Evolutionary conservation across 352 stramenopile species (phyloP).

Genomic region (Phytophthora constricta): DNA sequence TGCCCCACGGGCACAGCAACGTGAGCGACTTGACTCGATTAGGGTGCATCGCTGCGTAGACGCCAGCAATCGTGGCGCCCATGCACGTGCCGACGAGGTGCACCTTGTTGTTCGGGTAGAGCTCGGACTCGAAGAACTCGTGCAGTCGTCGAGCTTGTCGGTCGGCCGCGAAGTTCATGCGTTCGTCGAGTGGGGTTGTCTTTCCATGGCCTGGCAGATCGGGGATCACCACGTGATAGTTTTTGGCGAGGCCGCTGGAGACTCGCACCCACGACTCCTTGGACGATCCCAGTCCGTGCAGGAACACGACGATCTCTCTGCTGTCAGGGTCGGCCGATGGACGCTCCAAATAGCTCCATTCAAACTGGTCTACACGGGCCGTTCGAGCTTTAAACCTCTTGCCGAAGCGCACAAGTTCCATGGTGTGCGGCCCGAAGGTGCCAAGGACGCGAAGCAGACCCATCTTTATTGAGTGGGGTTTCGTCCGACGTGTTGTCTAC

Average conservation of each 20-base stretch:
- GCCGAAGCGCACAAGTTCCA: slow-evolving; percentile 55
- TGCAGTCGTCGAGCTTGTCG: slow-evolving; percentile 61
- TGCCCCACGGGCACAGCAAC: slow-evolving; percentile 69
- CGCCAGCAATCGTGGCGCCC: slow-evolving; percentile 69
- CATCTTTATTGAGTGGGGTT: slow-evolving; percentile 10
- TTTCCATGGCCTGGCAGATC: slow-evolving; percentile 69
- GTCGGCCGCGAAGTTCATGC: slow-evolving; percentile 55
- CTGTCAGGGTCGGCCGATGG: slow-evolving; percentile 27
- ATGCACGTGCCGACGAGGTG: slow-evolving; percentile 77
- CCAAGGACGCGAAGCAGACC: slow-evolving; percentile 25
- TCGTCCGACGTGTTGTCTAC: slow-evolving; percentile 22
- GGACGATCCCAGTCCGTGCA: slow-evolving; percentile 68
- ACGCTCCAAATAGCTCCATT: slow-evolving; percentile 72
- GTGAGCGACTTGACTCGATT: slow-evolving; percentile 63
- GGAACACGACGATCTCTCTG: slow-evolving; percentile 61
- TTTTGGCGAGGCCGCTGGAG: slow-evolving; percentile 43
- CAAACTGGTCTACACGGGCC: slow-evolving; percentile 53
- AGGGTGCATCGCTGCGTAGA: slow-evolving; percentile 70
- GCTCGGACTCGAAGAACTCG: slow-evolving; percentile 58
- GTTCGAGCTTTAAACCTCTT: slow-evolving; percentile 47
- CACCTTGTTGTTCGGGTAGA: slow-evolving; percentile 60
- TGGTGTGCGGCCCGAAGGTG: slow-evolving; percentile 28
- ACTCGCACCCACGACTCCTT: slow-evolving; percentile 74
- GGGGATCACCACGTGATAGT: slow-evolving; percentile 62
- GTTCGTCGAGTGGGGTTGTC: slow-evolving; percentile 52